Conservation (phyloP, 805 yeast genomes). For the Zygosaccharomyces bisporus region DNA sequence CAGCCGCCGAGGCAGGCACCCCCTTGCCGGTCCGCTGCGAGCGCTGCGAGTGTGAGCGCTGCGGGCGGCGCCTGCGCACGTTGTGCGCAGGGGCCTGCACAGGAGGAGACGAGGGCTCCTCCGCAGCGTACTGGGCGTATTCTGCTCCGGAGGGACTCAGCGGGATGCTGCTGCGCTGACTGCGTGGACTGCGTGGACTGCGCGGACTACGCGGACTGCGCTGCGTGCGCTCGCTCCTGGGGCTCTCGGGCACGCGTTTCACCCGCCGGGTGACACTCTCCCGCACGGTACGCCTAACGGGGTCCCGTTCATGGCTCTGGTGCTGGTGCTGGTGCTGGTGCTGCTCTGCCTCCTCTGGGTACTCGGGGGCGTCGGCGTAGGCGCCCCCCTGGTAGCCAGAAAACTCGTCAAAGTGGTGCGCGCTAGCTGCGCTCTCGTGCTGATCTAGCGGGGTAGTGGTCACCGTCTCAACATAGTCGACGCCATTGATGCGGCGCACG, state of each 20-base stretch:
- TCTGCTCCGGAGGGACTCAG: not conserved
- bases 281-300: not conserved
- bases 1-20: slow-evolving; percentile 3
- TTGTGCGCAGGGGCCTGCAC: not conserved
- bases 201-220: not conserved
- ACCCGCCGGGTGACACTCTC: not conserved
- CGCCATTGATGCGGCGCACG: slow-evolving; percentile 46
- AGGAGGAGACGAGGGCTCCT: not conserved
- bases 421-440: slow-evolving; percentile 30
- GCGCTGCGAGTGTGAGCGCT: not conserved
- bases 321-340: not conserved
- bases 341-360: slow-evolving; percentile 4
- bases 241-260: not conserved
- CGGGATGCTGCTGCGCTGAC: not conserved
- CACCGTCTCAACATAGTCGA: slow-evolving; percentile 47
- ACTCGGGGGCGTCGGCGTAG: slow-evolving; percentile 10
- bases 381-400: slow-evolving; percentile 19
- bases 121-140: not conserved
- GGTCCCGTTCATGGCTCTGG: not conserved
- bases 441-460: slow-evolving; percentile 36
- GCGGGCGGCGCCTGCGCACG: not conserved
- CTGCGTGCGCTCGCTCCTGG: not conserved
- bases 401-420: slow-evolving; percentile 33
- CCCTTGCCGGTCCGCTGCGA: not conserved
- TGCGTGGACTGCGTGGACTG: not conserved